Percentiles rank a stretch among this genome's conserved stretches.
Conservation (phyloP, 164 flowering plant species). For the Pachysandra terminalis region DNA sequence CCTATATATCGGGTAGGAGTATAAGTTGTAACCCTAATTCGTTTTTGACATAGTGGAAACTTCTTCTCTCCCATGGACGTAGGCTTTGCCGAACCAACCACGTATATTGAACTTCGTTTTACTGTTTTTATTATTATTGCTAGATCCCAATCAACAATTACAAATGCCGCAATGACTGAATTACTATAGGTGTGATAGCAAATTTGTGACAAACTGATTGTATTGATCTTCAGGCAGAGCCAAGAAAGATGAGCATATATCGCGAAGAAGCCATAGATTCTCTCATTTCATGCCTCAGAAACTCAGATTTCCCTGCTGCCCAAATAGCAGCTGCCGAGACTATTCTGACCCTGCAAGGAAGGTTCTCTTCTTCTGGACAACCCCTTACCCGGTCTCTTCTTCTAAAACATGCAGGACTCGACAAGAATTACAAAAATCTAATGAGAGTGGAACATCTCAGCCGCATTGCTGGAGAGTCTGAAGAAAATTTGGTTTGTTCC, state of each 20-base stretch:
- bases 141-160: too few relatives aligned
- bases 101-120: too few relatives aligned
- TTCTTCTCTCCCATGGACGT: too few relatives aligned
- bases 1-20: too few relatives aligned
- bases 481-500: constrained; percentile 43
- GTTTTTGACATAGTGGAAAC: too few relatives aligned
- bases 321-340: constrained; percentile 78
- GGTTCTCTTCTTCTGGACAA: constrained; percentile 68
- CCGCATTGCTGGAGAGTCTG: constrained; percentile 24
- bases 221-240: constrained; percentile 44
- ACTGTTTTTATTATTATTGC: too few relatives aligned
- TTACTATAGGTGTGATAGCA: background rate
- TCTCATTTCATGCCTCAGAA: constrained; percentile 65
- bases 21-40: too few relatives aligned
- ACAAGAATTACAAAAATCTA: constrained; percentile 28
- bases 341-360: constrained; percentile 60
- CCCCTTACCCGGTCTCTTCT: constrained; percentile 55
- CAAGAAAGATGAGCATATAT: constrained; percentile 84
- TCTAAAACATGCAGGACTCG: constrained; percentile 67
- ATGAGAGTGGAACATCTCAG: constrained; percentile 34
- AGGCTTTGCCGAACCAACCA: too few relatives aligned
- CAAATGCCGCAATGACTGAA: background rate
- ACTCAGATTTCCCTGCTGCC: constrained; percentile 45
- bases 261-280: constrained; percentile 79
- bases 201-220: background rate